phyloP scores from a whole-genome alignment of 192 early-diverging fungal species.

The Thoreauomyces humboldtii region DNA sequence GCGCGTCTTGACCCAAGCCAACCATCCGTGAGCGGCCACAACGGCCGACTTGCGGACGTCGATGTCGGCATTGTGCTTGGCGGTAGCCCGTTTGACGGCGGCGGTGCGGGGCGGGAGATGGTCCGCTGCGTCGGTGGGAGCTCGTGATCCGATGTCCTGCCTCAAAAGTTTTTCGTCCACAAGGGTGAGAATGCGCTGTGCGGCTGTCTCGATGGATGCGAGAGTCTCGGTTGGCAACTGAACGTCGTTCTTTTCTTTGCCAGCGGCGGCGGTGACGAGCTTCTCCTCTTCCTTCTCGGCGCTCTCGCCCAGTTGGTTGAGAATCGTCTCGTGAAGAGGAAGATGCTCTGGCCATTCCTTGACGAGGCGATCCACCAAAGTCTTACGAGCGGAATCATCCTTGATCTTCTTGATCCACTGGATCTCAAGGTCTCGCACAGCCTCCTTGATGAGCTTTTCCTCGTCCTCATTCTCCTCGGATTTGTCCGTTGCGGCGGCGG shows the following conservation, averaged over 20 bases:
- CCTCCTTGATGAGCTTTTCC: slow-evolving; percentile 55
- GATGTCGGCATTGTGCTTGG: slow-evolving; percentile 62
- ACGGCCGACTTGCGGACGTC: slow-evolving; percentile 71
- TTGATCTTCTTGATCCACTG: slow-evolving; percentile 76
- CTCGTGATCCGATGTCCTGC: slow-evolving; percentile 61
- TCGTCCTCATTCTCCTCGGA: slow-evolving; percentile 30
- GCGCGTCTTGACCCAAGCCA: slow-evolving; percentile 49
- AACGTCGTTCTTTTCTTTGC: slow-evolving; percentile 43
- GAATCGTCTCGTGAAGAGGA: slow-evolving; percentile 50
- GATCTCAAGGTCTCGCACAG: slow-evolving; percentile 75
- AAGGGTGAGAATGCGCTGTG: slow-evolving; percentile 57
- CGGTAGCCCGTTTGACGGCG: slow-evolving; percentile 48
- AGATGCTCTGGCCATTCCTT: slow-evolving; percentile 55
- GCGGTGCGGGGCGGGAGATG: too few species aligned
- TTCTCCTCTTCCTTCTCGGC: slow-evolving; percentile 45
- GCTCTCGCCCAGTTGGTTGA: slow-evolving; percentile 56
- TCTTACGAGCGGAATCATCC: slow-evolving; percentile 53
- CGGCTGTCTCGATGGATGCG: slow-evolving; percentile 48
- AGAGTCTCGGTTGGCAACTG: not conserved
- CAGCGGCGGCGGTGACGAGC: slow-evolving; percentile 27
- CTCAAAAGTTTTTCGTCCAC: slow-evolving; percentile 65
- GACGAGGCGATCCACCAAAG: slow-evolving; percentile 61
- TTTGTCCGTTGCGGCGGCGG: slow-evolving; percentile 12
- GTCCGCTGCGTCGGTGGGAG: slow-evolving; percentile 27
- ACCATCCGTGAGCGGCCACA: slow-evolving; percentile 57